These are phyloP conservation scores for Mycena latifolia DNA, from an alignment of 768 basidiomycete species.

Conservation along the genomic window DNA sequence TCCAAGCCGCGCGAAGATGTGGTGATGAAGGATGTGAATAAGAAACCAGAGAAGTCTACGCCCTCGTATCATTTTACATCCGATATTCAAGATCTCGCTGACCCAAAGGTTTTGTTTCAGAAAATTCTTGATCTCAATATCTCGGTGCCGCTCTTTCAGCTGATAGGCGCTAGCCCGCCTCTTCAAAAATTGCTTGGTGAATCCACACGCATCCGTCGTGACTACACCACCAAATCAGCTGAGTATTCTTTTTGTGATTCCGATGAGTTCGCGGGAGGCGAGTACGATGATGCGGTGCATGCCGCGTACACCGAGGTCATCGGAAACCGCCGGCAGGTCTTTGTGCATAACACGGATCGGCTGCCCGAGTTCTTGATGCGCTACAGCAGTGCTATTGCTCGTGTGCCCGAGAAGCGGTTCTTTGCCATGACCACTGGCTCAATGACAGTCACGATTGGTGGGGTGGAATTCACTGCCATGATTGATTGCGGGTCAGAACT, in stretches of 20 bases:
- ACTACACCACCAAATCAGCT: conserved; percentile 16
- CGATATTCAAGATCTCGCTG: not conserved
- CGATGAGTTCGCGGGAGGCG: not conserved
- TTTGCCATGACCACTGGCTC: conserved; percentile 19
- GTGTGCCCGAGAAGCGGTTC: not conserved
- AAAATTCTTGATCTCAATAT: not conserved
- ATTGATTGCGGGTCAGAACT: conserved; percentile 10
- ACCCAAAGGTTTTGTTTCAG: conserved; percentile 3
- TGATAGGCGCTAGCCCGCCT: conserved; percentile 6
- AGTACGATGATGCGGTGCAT: not conserved
- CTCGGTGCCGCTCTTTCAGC: conserved; percentile 4
- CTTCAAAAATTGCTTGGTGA: conserved; percentile 25
- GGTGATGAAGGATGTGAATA: not conserved
- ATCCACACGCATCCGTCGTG: conserved; percentile 6
- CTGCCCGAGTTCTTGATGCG: not conserved
- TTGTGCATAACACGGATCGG: not conserved
- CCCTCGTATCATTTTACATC: not conserved
- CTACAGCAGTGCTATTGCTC: conserved; percentile 14
- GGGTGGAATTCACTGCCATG: conserved; percentile 3
- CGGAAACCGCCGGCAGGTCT: not conserved
- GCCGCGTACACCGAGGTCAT: conserved; percentile 1
- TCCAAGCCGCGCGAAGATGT: not conserved
- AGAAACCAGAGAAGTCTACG: conserved; percentile 12
- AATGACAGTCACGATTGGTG: not conserved
- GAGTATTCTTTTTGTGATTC: conserved; percentile 6